Evolutionary conservation across 2,329 filamentous ascomycete genomes (phyloP).

Genomic region (Pseudovirgaria hyperparasitica): DNA sequence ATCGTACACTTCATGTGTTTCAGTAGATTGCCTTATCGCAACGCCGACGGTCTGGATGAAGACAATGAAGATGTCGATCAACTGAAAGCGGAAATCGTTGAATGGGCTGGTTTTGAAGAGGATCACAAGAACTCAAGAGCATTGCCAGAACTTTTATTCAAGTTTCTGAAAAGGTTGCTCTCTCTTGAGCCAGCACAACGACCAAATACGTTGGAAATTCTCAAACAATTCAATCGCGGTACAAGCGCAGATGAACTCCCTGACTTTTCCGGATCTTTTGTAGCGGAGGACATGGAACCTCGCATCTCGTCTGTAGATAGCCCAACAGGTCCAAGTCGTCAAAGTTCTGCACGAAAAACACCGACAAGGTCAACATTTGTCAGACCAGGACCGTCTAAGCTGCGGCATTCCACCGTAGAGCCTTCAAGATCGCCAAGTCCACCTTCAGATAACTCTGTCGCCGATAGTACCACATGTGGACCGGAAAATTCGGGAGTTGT

Average conservation of each 20-base stretch:
- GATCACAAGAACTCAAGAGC: slow-evolving; percentile 64
- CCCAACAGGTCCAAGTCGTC: slow-evolving; percentile 18
- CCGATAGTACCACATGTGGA: slow-evolving; percentile 9
- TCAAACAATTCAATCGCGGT: slow-evolving; percentile 63
- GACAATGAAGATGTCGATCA: slow-evolving; percentile 84
- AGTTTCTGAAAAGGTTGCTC: slow-evolving; percentile 67
- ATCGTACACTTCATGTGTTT: slow-evolving; percentile 98
- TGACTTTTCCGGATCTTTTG: slow-evolving; percentile 23
- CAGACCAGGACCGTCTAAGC: slow-evolving; percentile 20
- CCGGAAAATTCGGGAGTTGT: slow-evolving; percentile 17
- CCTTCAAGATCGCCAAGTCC: slow-evolving; percentile 20
- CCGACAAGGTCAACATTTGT: slow-evolving; percentile 15
- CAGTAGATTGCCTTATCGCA: slow-evolving; percentile 69
- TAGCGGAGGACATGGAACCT: slow-evolving; percentile 20
- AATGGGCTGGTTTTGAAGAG: slow-evolving; percentile 78
- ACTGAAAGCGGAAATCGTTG: slow-evolving; percentile 71
- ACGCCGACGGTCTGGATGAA: slow-evolving; percentile 75
- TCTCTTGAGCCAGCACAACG: slow-evolving; percentile 63
- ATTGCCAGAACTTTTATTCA: slow-evolving; percentile 74
- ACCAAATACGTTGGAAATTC: slow-evolving; percentile 75
- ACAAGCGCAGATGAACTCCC: slow-evolving; percentile 34
- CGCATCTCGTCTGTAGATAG: slow-evolving; percentile 34
- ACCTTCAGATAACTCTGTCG: slow-evolving; percentile 9
- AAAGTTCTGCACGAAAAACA: slow-evolving; percentile 11
- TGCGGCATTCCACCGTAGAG: slow-evolving; percentile 18